Evolutionary conservation across 805 yeast species (phyloP).

Genomic region (Ascoidea rubescens): DNA sequence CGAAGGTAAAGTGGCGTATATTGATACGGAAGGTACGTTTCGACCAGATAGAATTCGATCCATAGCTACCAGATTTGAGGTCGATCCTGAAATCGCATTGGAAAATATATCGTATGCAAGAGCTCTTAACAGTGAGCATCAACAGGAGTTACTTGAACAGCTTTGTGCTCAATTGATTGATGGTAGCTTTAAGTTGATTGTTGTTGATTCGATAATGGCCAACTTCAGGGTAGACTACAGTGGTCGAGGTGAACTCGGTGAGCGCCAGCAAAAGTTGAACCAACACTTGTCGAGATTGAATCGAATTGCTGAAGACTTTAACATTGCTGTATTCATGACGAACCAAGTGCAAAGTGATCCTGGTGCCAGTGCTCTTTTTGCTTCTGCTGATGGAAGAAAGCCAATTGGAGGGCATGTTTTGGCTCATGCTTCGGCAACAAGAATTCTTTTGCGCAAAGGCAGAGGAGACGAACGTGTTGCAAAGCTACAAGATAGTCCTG

Average conservation of each 20-base stretch:
- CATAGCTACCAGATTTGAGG: constrained; percentile 55
- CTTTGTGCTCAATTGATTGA: constrained; percentile 55
- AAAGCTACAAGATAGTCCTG: constrained; percentile 68
- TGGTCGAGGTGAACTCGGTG: constrained; percentile 68
- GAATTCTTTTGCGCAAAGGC: constrained; percentile 42
- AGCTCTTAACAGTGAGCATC: constrained; percentile 70
- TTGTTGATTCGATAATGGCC: constrained; percentile 66
- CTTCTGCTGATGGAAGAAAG: constrained; percentile 70
- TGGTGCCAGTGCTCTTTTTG: constrained; percentile 68
- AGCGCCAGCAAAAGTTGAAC: constrained; percentile 58
- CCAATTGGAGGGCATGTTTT: constrained; percentile 78
- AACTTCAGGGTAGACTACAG: constrained; percentile 66
- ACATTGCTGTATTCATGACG: constrained; percentile 60
- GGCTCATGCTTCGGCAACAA: constrained; percentile 71
- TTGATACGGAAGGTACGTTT: constrained; percentile 75
- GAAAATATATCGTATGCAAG: constrained; percentile 66
- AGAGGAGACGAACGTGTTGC: constrained; percentile 74
- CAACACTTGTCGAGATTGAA: constrained; percentile 38
- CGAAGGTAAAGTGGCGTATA: constrained; percentile 67
- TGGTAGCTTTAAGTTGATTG: constrained; percentile 47
- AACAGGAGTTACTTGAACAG: constrained; percentile 54
- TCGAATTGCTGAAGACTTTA: constrained; percentile 64
- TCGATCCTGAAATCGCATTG: constrained; percentile 55
- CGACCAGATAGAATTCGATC: constrained; percentile 54
- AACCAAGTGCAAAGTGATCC: constrained; percentile 80